These are phyloP conservation scores for Quercus phellos DNA, from an alignment of 331 rosid genomes.

Conservation along the genomic window DNA sequence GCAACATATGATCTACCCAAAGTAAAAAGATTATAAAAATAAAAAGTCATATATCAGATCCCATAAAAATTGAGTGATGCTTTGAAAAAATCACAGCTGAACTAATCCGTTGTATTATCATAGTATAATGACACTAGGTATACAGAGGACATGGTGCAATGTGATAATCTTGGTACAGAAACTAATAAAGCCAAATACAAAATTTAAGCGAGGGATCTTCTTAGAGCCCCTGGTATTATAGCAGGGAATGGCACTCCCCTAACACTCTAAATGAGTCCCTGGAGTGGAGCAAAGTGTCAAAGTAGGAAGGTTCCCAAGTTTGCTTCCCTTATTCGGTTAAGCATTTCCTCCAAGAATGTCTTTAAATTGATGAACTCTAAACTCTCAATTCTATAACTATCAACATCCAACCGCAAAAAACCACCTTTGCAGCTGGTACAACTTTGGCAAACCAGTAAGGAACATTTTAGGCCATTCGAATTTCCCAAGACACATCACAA, in stretches of 20 bases:
- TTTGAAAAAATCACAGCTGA: not conserved
- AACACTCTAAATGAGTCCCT: not conserved
- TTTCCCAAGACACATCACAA: slow-evolving; percentile 10
- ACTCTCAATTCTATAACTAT: not conserved
- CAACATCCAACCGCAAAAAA: not conserved
- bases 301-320: not conserved
- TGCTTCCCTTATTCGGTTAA: not conserved
- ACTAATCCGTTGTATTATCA: not conserved
- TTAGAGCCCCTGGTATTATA: not conserved
- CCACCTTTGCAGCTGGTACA: not conserved
- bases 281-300: not conserved
- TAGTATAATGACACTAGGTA: not conserved
- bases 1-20: too few species aligned
- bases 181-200: slow-evolving; percentile 2
- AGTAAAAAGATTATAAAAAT: not conserved
- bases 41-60: not conserved
- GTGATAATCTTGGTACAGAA: not conserved
- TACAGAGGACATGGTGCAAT: not conserved
- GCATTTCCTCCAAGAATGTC: not conserved
- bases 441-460: not conserved
- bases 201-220: not conserved
- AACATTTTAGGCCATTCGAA: not conserved
- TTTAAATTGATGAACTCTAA: not conserved
- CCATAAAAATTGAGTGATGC: not conserved
- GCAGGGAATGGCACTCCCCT: too few species aligned